Base-by-base conservation (phyloP, 1,139 yeast genomes). In the Candida buenavistaensis region DNA sequence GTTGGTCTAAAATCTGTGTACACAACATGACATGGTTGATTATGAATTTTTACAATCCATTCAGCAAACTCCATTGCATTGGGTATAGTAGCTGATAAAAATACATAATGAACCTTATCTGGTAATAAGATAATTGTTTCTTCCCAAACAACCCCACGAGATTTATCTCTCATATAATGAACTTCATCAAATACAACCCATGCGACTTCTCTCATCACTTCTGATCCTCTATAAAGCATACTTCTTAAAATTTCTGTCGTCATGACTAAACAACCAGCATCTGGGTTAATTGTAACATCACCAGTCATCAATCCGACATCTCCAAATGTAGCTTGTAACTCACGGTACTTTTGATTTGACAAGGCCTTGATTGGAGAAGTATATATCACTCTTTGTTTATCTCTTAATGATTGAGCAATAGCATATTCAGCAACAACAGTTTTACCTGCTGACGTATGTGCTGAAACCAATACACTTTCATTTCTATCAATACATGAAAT, bases 141-240 rank as follows among this genome's bases (percentile, higher is more conserved):
- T 67, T 92, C 99, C 99, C 99, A 92, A 24, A 92, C 98, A 30
- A 92, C 99, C 57, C 99, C 99, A 64, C 99, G 80, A 45, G 89
- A 92, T 50, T 87, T 82, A 58, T 89, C 97, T 68, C 95, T 82
- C 81, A 90, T 90, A 60, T 90, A 90, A 66, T 90, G 97, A 29
- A 90, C 96, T 56, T 90, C 97, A 62, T 89, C 97, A 51, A 90
- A 90, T 27, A 90, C 82, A 33, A 90, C 97, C 87, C 94, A 90
- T 9, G 95, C 97, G 32, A 90, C 97, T 68, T 90, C 97, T 62
- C 97, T 75, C 81, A 90, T 88, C 35, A 90, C 78, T 56, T 90
- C 97, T 7, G 96, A 87, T 42, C 97, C 97, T 59, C 96, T 71
- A 57, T 89, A 89, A 36, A 89, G 72, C 97, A 89, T 89, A 49